Evolutionary conservation across 805 yeast species (phyloP), one percentile per base, ranked within the genome.

Genomic region (Candida khao-thaluensis): DNA sequence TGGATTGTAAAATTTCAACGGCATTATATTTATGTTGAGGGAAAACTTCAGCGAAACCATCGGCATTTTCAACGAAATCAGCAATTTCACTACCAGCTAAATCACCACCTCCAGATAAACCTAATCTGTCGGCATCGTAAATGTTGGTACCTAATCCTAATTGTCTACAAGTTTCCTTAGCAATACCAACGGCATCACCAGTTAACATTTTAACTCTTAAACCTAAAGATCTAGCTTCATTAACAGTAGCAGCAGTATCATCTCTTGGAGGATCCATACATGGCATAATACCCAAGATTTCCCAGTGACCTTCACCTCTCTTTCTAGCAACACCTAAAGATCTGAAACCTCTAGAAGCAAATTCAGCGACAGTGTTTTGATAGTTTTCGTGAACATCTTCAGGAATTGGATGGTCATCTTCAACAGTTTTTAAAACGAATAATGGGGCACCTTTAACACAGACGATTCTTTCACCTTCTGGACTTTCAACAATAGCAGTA

Each of bases 211-310:
- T 89, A 58, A 89, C 93, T 74, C 93, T 82, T 64, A 89, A 79
- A 81, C 96, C 96, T 62, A 89, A 80, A 54, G 73, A 62, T 75
- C 85, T 82, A 57, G 96, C 96, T 74, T 89, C 96, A 69, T 76
- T 69, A 65, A 89, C 93, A 65, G 96, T 89, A 62, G 81, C 81
- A 60, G 95, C 95, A 76, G 96, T 89, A 72, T 89, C 96, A 74
- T 89, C 95, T 81, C 96, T 85, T 74, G 96, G 96, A 62, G 96
- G 96, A 74, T 89, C 96, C 90, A 86, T 85, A 76, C 95, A 88
- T 71, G 96, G 96, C 96, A 89, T 88, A 69, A 89, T 90, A 69
- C 96, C 96, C 63, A 89, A 76, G 57, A 89, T 88, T 75, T 89
- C 96, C 96, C 96, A 89, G 81, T 86, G 95, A 60, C 95, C 95